These are phyloP conservation scores for Neoboletus brunneissimus DNA, from an alignment of 768 basidiomycete species.

Conservation along the genomic window DNA sequence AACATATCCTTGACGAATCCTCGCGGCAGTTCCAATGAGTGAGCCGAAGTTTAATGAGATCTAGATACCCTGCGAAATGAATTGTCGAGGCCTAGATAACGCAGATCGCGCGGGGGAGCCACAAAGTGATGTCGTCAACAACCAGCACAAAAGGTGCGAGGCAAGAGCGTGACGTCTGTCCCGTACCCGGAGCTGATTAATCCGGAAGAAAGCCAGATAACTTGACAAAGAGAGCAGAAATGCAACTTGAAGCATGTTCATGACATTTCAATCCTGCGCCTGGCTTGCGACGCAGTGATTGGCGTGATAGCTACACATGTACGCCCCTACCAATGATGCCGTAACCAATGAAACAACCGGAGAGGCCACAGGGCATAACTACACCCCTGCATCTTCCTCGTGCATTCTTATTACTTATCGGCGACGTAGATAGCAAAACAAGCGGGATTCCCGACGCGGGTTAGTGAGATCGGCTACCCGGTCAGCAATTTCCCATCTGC, in stretches of 20 bases:
- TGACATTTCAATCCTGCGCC: background rate
- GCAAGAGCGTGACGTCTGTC: background rate
- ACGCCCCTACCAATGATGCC: conserved; percentile 12
- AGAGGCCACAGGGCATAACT: background rate
- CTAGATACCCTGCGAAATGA: background rate
- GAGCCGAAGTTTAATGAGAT: background rate
- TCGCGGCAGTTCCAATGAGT: background rate
- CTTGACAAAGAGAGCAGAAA: background rate
- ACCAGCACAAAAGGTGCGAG: background rate
- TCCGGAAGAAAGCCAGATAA: background rate
- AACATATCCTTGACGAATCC: background rate
- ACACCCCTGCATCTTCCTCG: conserved; percentile 13
- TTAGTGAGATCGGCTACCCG: conserved; percentile 2
- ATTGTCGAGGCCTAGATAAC: background rate
- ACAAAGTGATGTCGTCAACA: background rate
- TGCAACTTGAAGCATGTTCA: background rate
- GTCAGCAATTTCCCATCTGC: background rate
- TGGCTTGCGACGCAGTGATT: background rate
- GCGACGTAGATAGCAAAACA: background rate
- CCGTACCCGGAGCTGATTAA: background rate
- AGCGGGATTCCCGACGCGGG: conserved; percentile 7
- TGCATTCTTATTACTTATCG: conserved; percentile 1
- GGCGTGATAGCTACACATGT: background rate
- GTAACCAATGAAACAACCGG: conserved; percentile 6
- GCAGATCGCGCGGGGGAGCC: background rate